Percentiles rank a stretch among this genome's conserved stretches.
These are phyloP conservation scores for Ceratocystis albifundus DNA, from an alignment of 2,329 filamentous ascomycete genomes.

Conservation along the genomic window DNA sequence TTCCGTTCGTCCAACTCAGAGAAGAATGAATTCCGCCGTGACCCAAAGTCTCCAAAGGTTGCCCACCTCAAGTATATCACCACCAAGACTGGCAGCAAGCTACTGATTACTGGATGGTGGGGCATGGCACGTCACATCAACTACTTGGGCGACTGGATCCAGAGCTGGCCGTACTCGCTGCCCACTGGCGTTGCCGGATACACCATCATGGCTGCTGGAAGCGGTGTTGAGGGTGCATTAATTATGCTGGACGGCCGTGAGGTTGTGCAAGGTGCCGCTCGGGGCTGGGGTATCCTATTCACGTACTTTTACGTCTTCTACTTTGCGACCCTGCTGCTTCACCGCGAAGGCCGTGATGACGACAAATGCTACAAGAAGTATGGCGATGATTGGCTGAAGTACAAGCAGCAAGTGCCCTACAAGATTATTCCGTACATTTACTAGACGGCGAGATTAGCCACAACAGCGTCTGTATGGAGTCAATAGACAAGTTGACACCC, in stretches of 20 bases:
- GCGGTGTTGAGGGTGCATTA: constrained; percentile 40
- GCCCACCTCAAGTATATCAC: constrained; percentile 74
- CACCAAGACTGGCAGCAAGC: constrained; percentile 67
- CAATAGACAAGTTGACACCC: neutral
- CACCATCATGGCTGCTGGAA: constrained; percentile 49
- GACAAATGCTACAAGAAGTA: constrained; percentile 88
- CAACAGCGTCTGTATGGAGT: neutral
- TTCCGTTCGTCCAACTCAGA: constrained; percentile 91
- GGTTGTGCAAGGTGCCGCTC: constrained; percentile 59
- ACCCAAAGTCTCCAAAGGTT: constrained; percentile 69
- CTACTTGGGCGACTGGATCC: constrained; percentile 89
- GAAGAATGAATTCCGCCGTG: constrained; percentile 86
- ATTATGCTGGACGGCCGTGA: constrained; percentile 50
- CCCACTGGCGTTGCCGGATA: constrained; percentile 81
- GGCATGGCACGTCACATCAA: constrained; percentile 86
- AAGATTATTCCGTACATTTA: constrained; percentile 80
- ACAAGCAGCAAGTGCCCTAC: constrained; percentile 69
- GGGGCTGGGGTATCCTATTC: constrained; percentile 73
- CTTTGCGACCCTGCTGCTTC: constrained; percentile 75
- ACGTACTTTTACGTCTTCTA: constrained; percentile 94
- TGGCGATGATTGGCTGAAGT: constrained; percentile 81
- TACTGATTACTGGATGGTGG: constrained; percentile 88
- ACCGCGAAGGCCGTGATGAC: constrained; percentile 78
- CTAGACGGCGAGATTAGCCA: constrained; percentile 32
- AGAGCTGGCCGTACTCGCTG: constrained; percentile 81